Evolutionary conservation across 306 rosid species (phyloP), one percentile per base, ranked within the genome.

Genomic region (Quercus suber): DNA sequence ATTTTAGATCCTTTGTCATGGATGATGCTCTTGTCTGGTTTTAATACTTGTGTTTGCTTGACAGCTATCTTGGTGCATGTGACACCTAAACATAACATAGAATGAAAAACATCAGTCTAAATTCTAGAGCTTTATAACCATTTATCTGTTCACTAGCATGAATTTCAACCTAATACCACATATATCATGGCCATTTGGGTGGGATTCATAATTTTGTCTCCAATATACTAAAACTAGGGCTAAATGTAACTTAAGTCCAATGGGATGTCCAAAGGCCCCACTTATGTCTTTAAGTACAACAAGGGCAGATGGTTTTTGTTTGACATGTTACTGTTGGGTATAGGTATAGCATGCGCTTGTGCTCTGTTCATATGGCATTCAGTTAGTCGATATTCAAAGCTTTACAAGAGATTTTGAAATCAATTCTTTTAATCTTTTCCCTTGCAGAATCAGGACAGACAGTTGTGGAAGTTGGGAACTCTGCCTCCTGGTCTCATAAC

Each of bases 401-500:
- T 12, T 27, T 80, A 30, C 37, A 23, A 63, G 49, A 37, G 20
- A 41, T 49, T 28, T 78, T 27, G 31, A 59, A 75, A 56, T 25
- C 19, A 65, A 59, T 73, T 35, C 73, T 60, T 65, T 81, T 7
- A 14, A 18, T 51, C 53, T 73, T 37, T 56, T 81, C 73, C 15
- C 67, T 10, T 75, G 0, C 91, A 94, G 98, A 94, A 94, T 83
- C 94, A 86, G 76, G 94, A 90, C 90, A 92, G 98, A 83, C 92
- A 88, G 77, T 82, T 94, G 35, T 94, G 98, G 98, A 94, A 94
- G 93, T 80, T 94, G 83, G 97, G 98, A 77, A 94, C 98, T 21
- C 87, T 94, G 78, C 98, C 98, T 21, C 97, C 98, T 3, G 98
- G 98, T 82, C 96, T 94, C 65, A 94, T 94, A 84, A 94, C 98